phyloP scores from a whole-genome alignment of 2,329 filamentous ascomycete species.

The Cryoendolithus antarcticus region DNA sequence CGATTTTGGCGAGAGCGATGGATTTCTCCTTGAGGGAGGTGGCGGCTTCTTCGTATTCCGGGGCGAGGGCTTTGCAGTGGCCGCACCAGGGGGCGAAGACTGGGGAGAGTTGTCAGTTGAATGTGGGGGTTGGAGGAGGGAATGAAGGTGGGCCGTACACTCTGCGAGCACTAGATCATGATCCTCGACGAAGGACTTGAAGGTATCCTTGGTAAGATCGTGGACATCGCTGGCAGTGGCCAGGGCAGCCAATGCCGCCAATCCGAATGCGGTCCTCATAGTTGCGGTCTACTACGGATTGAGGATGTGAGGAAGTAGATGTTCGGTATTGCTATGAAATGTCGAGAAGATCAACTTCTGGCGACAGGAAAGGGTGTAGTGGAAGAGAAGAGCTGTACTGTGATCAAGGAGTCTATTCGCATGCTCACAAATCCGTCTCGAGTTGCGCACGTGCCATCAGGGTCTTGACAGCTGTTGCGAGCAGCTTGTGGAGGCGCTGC shows the following conservation, averaged over 20 bases:
- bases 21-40: constrained; percentile 78
- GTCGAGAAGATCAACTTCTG: constrained; percentile 5
- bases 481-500: no score
- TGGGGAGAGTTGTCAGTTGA: constrained; percentile 21
- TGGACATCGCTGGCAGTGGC: constrained; percentile 66
- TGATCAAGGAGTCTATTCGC: no score
- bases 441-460: no score
- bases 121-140: no score
- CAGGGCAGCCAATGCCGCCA: constrained; percentile 45
- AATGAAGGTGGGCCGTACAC: constrained; percentile 10
- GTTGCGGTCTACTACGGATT: neutral
- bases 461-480: no score
- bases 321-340: neutral
- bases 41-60: constrained; percentile 80
- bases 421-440: no score
- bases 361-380: neutral
- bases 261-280: constrained; percentile 24
- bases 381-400: no score
- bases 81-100: constrained; percentile 96
- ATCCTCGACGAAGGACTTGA: constrained; percentile 71
- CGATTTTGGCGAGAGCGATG: constrained; percentile 74
- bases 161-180: constrained; percentile 88
- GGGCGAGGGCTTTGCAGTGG: constrained; percentile 95
- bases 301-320: neutral
- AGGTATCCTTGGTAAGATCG: constrained; percentile 74